Evolutionary conservation across 257 asterid species (phyloP).

Genomic region (Nicotiana sylvestris): DNA sequence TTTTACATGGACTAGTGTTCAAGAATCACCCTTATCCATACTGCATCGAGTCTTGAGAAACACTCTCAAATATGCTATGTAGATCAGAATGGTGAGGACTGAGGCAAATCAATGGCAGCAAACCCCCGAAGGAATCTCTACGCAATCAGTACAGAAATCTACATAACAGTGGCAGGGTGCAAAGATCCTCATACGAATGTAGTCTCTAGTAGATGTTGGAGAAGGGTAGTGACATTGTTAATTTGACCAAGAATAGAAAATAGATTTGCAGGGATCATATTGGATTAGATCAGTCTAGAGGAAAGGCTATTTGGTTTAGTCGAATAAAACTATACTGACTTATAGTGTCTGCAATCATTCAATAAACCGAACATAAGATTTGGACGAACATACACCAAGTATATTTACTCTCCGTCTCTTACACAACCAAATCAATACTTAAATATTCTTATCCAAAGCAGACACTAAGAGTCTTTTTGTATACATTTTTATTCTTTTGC

Average conservation of each 20-base stretch:
- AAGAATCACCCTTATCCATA: neutral
- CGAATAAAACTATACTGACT: neutral
- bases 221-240: too few species aligned
- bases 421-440: neutral
- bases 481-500: neutral
- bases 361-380: neutral
- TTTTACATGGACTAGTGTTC: neutral
- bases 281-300: neutral
- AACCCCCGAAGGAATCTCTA: neutral
- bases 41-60: neutral
- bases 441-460: neutral
- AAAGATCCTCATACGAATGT: neutral
- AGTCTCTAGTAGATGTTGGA: neutral
- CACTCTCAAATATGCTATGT: neutral
- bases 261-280: neutral
- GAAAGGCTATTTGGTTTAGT: neutral
- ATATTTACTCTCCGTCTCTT: neutral
- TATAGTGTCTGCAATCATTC: neutral
- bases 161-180: neutral
- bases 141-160: neutral
- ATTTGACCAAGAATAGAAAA: neutral
- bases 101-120: neutral
- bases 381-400: neutral
- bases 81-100: neutral
- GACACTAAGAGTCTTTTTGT: neutral